Evolutionary conservation across 305 asterid species (phyloP), one percentile per base, ranked within the genome.

Genomic region (Ajuga reptans): DNA sequence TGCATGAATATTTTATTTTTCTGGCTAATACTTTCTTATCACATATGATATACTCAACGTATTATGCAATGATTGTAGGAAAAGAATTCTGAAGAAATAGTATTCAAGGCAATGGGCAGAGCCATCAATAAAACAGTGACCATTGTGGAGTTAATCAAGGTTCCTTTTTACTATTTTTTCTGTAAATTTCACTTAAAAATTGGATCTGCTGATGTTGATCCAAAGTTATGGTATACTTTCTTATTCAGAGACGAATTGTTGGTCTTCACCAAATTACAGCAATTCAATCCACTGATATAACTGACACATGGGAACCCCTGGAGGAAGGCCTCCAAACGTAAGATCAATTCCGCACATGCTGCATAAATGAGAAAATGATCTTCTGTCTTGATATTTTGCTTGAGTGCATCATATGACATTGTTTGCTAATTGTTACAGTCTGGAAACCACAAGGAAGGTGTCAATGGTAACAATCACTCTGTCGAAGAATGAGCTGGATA

Each of bases 291-390:
- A 89, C 87, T 9, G 96, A 93, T 73, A 89, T 93, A 72, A 93
- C 90, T 41, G 99, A 93, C 84, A 90, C 96, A 17, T 91, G 96
- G 97, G 99, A 90, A 78, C 99, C 99, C 56, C 79, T 93, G 58
- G 99, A 93, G 80, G 99, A 93, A 83, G 99, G 99, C 79, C 95
- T 93, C 61, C 99, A 90, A 66, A 90, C 78, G 97, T 93, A 89
- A 86, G 90, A 59, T 46, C 57, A 45, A 59, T 55, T 55, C 53
- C 33, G 41, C 27, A 70, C 68, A 56, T 57, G 9, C 45, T 31
- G 70, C 57, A 24, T 14, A 54, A 50, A 8, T 14, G 18, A 56
- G 43, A 29, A 55, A 11, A 33, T 10, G 55, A 54, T 15, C 57
- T 49, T 66, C 41, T 61, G 45, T 64, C 37, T 34, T 50, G 3